phyloP scores from a whole-genome alignment of 768 basidiomycete species.

The Mycena polygramma region DNA sequence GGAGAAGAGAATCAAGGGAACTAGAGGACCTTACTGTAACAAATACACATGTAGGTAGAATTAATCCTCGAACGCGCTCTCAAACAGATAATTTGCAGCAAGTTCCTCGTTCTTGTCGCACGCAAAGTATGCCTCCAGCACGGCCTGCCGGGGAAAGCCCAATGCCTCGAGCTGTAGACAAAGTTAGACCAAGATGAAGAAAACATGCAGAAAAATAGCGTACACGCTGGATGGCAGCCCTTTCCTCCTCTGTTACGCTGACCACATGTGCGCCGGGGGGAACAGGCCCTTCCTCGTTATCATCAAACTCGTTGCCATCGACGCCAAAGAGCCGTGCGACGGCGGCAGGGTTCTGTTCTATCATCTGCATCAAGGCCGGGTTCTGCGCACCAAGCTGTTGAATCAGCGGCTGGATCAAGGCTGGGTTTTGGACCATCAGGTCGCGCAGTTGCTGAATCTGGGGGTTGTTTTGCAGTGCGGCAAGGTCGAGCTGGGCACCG shows the following conservation, averaged over 20 bases:
- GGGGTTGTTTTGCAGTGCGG: constrained; percentile 70
- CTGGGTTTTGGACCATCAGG: constrained; percentile 82
- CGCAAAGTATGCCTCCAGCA: constrained; percentile 91
- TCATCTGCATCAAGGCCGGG: constrained; percentile 77
- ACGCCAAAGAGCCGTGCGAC: constrained; percentile 74
- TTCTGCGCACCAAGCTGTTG: constrained; percentile 85
- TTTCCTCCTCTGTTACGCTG: constrained; percentile 88
- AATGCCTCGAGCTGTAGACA: constrained; percentile 79
- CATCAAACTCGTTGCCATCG: constrained; percentile 54
- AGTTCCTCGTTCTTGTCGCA: constrained; percentile 98
- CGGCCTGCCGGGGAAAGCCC: constrained; percentile 87
- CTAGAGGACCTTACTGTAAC: constrained; percentile 8
- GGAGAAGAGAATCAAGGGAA: constrained; percentile 2
- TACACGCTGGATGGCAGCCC: constrained; percentile 90
- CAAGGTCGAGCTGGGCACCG: constrained; percentile 56
- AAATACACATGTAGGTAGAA: constrained; percentile 17
- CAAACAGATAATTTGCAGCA: constrained; percentile 95
- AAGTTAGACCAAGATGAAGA: constrained; percentile 17
- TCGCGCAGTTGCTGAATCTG: constrained; percentile 82
- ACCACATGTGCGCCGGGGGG: constrained; percentile 73
- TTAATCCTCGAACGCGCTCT: constrained; percentile 67
- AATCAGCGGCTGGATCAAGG: constrained; percentile 79
- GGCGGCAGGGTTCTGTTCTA: constrained; percentile 80
- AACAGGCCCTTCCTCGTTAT: constrained; percentile 56
- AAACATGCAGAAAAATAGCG: constrained; percentile 46